A percentile compares a stretch with the other conserved stretches of the same genome.
Conservation (phyloP, 768 basidiomycete genomes). For the Mrakia frigida region DNA sequence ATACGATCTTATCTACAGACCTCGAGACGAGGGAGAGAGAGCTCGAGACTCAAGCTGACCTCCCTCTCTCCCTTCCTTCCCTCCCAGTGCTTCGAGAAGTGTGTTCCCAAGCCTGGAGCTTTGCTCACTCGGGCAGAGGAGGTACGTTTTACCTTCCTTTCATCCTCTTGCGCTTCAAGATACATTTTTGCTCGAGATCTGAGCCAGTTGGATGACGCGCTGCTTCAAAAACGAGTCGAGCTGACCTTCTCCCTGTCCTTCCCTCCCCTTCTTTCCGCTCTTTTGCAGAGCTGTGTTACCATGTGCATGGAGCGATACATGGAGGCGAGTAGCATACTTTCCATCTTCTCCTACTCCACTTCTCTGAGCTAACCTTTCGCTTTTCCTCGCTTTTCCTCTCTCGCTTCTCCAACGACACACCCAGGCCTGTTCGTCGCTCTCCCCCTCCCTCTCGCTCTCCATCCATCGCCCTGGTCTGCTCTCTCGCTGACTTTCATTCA, state of each 20-base stretch:
- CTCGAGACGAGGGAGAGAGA: too few relatives aligned
- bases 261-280: neutral
- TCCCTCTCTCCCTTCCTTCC: neutral
- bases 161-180: neutral
- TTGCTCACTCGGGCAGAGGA: slow-evolving; percentile 67
- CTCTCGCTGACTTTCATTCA: slow-evolving; percentile 9
- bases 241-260: slow-evolving; percentile 7
- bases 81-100: slow-evolving; percentile 60
- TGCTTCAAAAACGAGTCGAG: neutral
- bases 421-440: slow-evolving; percentile 23
- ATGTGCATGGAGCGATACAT: slow-evolving; percentile 76
- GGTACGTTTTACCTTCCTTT: slow-evolving; percentile 47
- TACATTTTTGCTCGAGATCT: neutral
- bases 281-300: slow-evolving; percentile 65
- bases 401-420: neutral
- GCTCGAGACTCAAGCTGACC: neutral
- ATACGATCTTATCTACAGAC: neutral
- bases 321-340: slow-evolving; percentile 63
- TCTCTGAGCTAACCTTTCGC: neutral
- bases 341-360: neutral
- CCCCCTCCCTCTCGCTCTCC: neutral
- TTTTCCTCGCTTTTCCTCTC: neutral
- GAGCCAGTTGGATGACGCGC: neutral
- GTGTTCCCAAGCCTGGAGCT: slow-evolving; percentile 66
- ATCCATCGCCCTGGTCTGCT: too few relatives aligned